phyloP scores from a whole-genome alignment of 2,329 filamentous ascomycete genomes.

The Sphaerostilbella broomeana region DNA sequence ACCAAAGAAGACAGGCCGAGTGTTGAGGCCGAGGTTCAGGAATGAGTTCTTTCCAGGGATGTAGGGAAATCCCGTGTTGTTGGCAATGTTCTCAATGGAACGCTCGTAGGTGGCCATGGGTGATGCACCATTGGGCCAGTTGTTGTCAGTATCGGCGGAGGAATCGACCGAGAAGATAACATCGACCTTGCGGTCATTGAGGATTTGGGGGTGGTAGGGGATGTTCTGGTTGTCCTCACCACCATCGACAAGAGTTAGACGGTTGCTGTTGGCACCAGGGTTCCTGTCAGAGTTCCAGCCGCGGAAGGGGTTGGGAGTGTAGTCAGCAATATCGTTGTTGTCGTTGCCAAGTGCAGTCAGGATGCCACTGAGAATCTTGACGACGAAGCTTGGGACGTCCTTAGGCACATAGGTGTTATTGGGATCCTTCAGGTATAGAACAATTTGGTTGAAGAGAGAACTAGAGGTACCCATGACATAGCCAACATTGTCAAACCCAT shows the following conservation, averaged over 20 bases:
- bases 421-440: constrained; percentile 59
- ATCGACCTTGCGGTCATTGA: constrained; percentile 46
- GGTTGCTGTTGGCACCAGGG: constrained; percentile 36
- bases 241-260: constrained; percentile 71
- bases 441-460: constrained; percentile 66
- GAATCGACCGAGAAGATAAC: constrained; percentile 61
- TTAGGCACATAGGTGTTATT: constrained; percentile 44
- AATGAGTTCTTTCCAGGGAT: constrained; percentile 52
- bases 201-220: constrained; percentile 59
- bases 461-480: constrained; percentile 80
- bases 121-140: constrained; percentile 57
- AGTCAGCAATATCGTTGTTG: constrained; percentile 71
- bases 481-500: constrained; percentile 71
- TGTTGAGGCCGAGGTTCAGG: constrained; percentile 51
- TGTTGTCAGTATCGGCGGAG: constrained; percentile 50
- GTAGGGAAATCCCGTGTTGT: constrained; percentile 51
- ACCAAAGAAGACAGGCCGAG: constrained; percentile 56
- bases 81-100: constrained; percentile 39
- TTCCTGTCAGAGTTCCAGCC: constrained; percentile 43
- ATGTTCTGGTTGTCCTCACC: constrained; percentile 76
- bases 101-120: constrained; percentile 52
- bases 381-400: constrained; percentile 34
- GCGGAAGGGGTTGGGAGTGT: constrained; percentile 53
- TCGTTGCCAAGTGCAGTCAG: constrained; percentile 49
- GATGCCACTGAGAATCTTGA: constrained; percentile 42